These are phyloP conservation scores for Dryas octopetala DNA, from an alignment of 306 rosid genomes.

Conservation along the genomic window DNA sequence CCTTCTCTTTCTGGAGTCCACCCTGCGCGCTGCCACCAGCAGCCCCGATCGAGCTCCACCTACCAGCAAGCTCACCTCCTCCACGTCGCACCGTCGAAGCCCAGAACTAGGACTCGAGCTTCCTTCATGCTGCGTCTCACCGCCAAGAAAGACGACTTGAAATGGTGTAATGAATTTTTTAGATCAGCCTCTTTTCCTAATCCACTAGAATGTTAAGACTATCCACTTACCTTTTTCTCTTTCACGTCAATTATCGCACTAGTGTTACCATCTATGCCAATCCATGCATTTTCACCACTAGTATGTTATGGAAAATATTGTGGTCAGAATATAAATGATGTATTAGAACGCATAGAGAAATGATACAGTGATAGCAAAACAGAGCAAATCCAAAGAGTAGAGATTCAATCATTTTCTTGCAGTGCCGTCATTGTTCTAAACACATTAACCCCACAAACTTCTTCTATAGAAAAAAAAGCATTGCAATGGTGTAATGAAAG, in stretches of 20 bases:
- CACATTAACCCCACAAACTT: slow-evolving; percentile 84
- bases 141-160: too few species aligned
- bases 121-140: too few species aligned
- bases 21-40: too few species aligned
- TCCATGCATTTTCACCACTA: slow-evolving; percentile 94
- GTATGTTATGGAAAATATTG: slow-evolving; percentile 59
- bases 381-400: slow-evolving; percentile 2
- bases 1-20: too few species aligned
- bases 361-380: not conserved
- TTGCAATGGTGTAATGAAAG: too few species aligned
- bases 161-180: too few species aligned
- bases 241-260: slow-evolving; percentile 76
- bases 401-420: slow-evolving; percentile 77
- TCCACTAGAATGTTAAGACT: not conserved
- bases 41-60: too few species aligned
- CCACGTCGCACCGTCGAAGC: too few species aligned
- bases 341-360: not conserved
- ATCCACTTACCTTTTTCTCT: slow-evolving; percentile 61
- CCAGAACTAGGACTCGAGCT: too few species aligned
- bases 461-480: too few species aligned
- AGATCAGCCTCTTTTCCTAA: too few species aligned
- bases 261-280: slow-evolving; percentile 90
- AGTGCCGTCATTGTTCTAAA: slow-evolving; percentile 92
- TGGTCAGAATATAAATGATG: slow-evolving; percentile 13
- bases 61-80: too few species aligned